These are phyloP conservation scores for Vitis hybrid DNA, from an alignment of 177 flowering plant genomes.

Conservation along the genomic window DNA sequence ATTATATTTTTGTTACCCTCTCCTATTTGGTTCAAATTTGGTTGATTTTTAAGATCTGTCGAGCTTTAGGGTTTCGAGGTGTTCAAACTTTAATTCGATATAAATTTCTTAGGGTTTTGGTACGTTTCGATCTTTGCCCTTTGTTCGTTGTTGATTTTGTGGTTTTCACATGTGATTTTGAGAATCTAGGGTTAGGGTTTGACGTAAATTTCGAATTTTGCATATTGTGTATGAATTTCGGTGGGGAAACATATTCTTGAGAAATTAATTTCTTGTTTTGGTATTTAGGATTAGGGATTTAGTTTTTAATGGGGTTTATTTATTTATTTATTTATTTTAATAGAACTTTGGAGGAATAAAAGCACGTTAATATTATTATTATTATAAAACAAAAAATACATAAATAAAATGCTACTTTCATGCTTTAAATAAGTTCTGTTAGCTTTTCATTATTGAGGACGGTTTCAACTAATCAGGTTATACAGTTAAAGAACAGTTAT, in stretches of 20 bases:
- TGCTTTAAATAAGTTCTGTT: no score
- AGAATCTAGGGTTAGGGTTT: slow-evolving; percentile 29
- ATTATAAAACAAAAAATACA: no score
- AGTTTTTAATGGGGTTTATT: neutral
- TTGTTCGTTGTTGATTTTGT: slow-evolving; percentile 6
- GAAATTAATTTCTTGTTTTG: neutral
- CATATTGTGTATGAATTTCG: neutral
- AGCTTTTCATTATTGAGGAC: no score
- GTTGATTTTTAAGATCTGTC: neutral
- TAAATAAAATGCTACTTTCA: no score
- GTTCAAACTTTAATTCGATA: neutral
- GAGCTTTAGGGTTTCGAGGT: slow-evolving; percentile 25
- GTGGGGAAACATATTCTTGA: neutral
- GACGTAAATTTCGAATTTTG: neutral
- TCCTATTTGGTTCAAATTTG: slow-evolving; percentile 1
- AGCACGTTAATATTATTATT: no score
- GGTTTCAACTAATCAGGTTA: no score
- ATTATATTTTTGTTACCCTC: slow-evolving; percentile 1
- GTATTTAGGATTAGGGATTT: neutral
- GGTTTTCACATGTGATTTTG: slow-evolving; percentile 2
- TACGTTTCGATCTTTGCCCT: neutral
- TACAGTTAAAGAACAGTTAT: no score
- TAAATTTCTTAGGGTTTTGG: slow-evolving; percentile 10
- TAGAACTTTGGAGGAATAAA: no score
- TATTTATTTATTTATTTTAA: no score